A percentile compares a stretch with the other conserved stretches of the same genome.
Conservation (phyloP, 192 early-diverging fungal species). For the Lobosporangium transversale region DNA sequence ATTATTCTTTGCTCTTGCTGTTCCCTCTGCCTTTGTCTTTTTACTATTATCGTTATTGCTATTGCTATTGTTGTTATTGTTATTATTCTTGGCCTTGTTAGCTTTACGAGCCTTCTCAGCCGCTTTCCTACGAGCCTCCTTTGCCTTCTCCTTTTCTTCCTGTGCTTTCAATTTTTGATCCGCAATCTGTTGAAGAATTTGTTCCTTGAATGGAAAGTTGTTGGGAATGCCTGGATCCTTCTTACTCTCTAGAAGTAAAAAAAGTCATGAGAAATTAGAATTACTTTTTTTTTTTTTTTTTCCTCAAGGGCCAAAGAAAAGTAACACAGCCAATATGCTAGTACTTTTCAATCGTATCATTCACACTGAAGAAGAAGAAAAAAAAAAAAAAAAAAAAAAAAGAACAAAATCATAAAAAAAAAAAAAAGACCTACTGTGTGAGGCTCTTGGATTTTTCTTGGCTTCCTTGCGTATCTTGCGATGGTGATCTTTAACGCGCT, state of each 20-base stretch:
- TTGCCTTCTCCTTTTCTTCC: conserved; percentile 45
- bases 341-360: too few relatives aligned
- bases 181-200: conserved; percentile 76
- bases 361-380: too few relatives aligned
- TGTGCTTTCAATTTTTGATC: conserved; percentile 44
- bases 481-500: conserved; percentile 67
- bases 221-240: conserved; percentile 98
- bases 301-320: too few relatives aligned
- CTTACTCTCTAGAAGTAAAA: conserved; percentile 61
- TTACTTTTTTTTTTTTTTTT: conserved; percentile 5
- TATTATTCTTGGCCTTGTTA: conserved; percentile 22
- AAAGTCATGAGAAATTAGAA: neutral
- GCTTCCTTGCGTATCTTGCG: conserved; percentile 64
- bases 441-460: conserved; percentile 59
- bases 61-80: too few relatives aligned
- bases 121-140: conserved; percentile 37
- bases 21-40: conserved; percentile 19
- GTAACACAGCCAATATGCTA: too few relatives aligned
- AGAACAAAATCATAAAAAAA: neutral
- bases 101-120: conserved; percentile 40
- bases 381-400: neutral
- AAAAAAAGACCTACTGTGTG: conserved; percentile 27
- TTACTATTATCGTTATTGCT: too few relatives aligned
- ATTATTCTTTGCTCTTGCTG: neutral
- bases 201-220: conserved; percentile 89